Evolutionary conservation across 2,329 filamentous ascomycete genomes (phyloP).

Genomic region (Pseudofabraea citricarpa): DNA sequence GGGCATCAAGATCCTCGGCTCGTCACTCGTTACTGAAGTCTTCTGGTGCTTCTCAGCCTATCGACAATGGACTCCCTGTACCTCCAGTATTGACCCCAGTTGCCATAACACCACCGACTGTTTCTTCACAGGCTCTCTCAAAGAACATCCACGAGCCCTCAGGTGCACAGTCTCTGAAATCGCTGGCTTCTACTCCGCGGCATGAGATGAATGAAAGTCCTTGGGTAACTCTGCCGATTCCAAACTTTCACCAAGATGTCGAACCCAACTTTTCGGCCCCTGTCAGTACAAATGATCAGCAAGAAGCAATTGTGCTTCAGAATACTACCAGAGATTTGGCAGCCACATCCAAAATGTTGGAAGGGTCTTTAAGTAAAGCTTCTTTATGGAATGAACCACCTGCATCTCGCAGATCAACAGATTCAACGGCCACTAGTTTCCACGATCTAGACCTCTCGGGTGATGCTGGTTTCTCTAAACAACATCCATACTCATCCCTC

Average conservation of each 20-base stretch:
- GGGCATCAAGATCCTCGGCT: slow-evolving; percentile 16
- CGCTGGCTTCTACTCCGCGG: not conserved
- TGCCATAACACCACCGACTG: not conserved
- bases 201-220: not conserved
- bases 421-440: too few species aligned
- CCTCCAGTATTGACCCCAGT: slow-evolving; percentile 16
- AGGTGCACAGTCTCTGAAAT: not conserved
- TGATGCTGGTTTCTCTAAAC: too few species aligned
- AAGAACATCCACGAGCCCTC: not conserved
- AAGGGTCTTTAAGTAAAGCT: too few species aligned
- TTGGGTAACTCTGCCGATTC: not conserved
- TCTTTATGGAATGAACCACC: too few species aligned
- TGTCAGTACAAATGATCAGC: too few species aligned
- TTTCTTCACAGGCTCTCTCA: not conserved
- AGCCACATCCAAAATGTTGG: too few species aligned
- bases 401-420: too few species aligned
- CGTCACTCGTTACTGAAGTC: slow-evolving; percentile 23
- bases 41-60: slow-evolving; percentile 11
- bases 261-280: too few species aligned
- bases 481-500: too few species aligned
- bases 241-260: not conserved
- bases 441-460: too few species aligned
- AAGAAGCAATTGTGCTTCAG: too few species aligned
- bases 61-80: slow-evolving; percentile 19
- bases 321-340: too few species aligned